These are phyloP conservation scores for Draba incana DNA, from an alignment of 345 rosid species.

Conservation along the genomic window DNA sequence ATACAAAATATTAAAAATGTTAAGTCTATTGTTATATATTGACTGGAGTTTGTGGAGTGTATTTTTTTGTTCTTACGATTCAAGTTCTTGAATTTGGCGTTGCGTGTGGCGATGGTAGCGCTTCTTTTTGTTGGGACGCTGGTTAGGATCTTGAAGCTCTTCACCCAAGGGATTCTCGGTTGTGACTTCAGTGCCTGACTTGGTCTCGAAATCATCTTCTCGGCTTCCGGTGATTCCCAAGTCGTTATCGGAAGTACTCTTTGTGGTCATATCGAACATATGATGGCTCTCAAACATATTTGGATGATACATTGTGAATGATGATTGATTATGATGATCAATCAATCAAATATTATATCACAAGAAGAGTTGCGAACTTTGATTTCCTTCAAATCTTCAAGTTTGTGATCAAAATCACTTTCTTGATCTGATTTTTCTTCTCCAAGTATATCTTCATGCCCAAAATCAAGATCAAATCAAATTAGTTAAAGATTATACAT, in stretches of 20 bases:
- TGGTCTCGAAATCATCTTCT: constrained; percentile 83
- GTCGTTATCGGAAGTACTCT: constrained; percentile 63
- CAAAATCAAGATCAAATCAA: constrained; percentile 29
- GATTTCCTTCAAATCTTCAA: constrained; percentile 32
- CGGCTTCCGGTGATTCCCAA: constrained; percentile 50
- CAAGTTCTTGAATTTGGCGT: constrained; percentile 94
- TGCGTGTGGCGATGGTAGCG: constrained; percentile 97
- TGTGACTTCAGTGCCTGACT: constrained; percentile 71
- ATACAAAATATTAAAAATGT: background rate
- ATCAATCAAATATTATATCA: background rate
- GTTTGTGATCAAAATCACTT: constrained; percentile 13
- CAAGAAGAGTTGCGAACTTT: constrained; percentile 13
- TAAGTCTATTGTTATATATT: background rate
- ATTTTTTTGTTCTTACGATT: constrained; percentile 57
- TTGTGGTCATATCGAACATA: constrained; percentile 72
- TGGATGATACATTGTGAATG: constrained; percentile 69
- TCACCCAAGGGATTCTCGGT: constrained; percentile 66
- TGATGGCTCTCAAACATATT: constrained; percentile 73
- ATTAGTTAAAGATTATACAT: constrained; percentile 24
- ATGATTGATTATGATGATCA: constrained; percentile 1
- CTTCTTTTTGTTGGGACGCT: constrained; percentile 70
- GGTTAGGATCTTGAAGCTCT: constrained; percentile 72
- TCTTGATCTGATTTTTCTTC: constrained; percentile 32
- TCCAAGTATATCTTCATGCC: constrained; percentile 35
- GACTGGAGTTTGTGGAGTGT: constrained; percentile 4